Evolutionary conservation across 805 yeast species (phyloP).

Genomic region (Candida manassasensis): DNA sequence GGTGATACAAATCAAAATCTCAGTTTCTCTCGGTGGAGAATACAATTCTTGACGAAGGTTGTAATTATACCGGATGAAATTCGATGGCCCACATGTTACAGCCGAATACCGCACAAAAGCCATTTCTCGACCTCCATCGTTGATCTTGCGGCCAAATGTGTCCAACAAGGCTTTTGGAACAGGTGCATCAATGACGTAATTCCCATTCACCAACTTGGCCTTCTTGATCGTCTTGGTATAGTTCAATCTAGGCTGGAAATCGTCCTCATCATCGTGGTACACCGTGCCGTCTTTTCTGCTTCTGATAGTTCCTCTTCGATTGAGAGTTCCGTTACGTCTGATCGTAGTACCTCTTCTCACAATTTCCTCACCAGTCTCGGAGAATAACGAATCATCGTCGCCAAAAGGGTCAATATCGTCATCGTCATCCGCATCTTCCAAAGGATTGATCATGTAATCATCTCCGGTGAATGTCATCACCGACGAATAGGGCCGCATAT

Average conservation of each 20-base stretch:
- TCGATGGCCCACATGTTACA: slow-evolving; percentile 84
- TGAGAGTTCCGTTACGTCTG: slow-evolving; percentile 16
- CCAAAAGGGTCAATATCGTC: slow-evolving; percentile 40
- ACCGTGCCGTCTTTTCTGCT: slow-evolving; percentile 6
- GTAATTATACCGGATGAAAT: slow-evolving; percentile 58
- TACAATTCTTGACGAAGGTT: slow-evolving; percentile 82
- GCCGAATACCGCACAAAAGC: slow-evolving; percentile 91
- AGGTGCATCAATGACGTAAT: slow-evolving; percentile 42
- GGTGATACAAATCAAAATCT: slow-evolving; percentile 79
- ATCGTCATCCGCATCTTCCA: slow-evolving; percentile 35
- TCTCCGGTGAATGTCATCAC: slow-evolving; percentile 27
- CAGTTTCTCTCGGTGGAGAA: slow-evolving; percentile 74
- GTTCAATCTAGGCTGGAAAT: slow-evolving; percentile 36
- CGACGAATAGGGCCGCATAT: slow-evolving; percentile 19
- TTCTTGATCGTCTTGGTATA: slow-evolving; percentile 41
- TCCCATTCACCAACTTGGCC: slow-evolving; percentile 39
- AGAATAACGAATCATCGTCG: slow-evolving; percentile 40
- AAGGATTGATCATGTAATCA: slow-evolving; percentile 35
- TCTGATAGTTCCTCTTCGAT: slow-evolving; percentile 8
- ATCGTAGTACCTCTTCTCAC: slow-evolving; percentile 28
- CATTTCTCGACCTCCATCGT: slow-evolving; percentile 52
- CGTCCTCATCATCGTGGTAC: slow-evolving; percentile 27
- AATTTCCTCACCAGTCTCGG: slow-evolving; percentile 38
- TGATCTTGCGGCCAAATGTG: slow-evolving; percentile 29
- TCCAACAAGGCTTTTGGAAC: slow-evolving; percentile 34